Evolutionary conservation across 2,329 filamentous ascomycete species (phyloP).

Genomic region (Furcasterigmium sp.): DNA sequence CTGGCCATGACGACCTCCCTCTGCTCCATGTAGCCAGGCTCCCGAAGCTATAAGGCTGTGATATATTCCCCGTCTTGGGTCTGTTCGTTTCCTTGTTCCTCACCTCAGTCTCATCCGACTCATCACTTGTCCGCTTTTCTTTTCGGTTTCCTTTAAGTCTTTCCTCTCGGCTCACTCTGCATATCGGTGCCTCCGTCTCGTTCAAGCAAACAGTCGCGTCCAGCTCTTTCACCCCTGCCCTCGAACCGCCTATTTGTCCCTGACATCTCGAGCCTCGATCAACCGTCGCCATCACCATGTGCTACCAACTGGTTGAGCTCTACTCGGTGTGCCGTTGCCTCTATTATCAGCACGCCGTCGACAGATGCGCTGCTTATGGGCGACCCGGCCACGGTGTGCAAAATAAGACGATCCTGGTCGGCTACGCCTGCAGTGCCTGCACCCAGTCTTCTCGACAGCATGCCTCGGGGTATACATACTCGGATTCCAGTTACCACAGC

Average conservation of each 20-base stretch:
- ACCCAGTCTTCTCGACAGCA: conserved; percentile 28
- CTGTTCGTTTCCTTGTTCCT: conserved; percentile 12
- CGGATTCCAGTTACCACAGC: conserved; percentile 52
- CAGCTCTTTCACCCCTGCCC: neutral
- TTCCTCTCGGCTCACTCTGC: conserved; percentile 7
- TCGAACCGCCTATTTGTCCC: neutral
- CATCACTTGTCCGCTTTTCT: conserved; percentile 16
- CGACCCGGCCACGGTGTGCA: conserved; percentile 67
- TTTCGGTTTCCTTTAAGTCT: conserved; percentile 18
- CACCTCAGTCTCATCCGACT: conserved; percentile 8
- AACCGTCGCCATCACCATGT: conserved; percentile 53
- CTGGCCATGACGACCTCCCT: conserved; percentile 17
- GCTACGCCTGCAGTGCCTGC: conserved; percentile 68
- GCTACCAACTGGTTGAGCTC: conserved; percentile 78
- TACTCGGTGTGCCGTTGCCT: conserved; percentile 84
- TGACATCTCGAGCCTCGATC: conserved; percentile 8
- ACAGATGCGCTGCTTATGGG: conserved; percentile 73
- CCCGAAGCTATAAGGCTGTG: conserved; percentile 50
- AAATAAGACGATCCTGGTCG: conserved; percentile 74
- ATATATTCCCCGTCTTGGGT: conserved; percentile 35
- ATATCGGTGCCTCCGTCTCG: neutral
- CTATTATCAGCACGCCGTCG: conserved; percentile 82
- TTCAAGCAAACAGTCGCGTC: neutral
- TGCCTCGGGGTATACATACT: conserved; percentile 36
- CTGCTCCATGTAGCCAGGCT: conserved; percentile 25